phyloP scores from a whole-genome alignment of 768 basidiomycete species.

The Suillus placidus region DNA sequence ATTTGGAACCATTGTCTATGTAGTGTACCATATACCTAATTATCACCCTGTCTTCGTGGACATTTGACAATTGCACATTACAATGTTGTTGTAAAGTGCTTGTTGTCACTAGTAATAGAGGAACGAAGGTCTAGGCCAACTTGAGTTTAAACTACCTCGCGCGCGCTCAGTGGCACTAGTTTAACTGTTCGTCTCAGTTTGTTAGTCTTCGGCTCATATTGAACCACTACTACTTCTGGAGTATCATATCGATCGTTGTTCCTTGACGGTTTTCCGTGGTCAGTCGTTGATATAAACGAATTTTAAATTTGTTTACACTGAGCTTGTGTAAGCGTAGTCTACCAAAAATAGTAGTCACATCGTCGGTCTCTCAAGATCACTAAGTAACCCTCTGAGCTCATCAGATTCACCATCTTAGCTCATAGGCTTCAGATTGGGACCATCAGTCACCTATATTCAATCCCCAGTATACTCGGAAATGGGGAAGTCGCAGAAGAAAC shows the following conservation, averaged over 20 bases:
- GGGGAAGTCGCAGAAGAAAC: constrained; percentile 95
- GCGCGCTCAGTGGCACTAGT: neutral
- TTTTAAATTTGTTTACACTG: too few species aligned
- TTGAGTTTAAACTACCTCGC: neutral
- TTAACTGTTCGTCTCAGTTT: neutral
- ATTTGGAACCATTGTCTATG: constrained; percentile 24
- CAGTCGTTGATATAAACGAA: too few species aligned
- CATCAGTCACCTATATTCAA: neutral
- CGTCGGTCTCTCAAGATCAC: neutral
- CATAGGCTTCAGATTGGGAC: constrained; percentile 2
- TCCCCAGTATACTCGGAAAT: constrained; percentile 42
- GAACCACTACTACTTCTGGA: too few species aligned
- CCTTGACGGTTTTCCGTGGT: too few species aligned
- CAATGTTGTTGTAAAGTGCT: neutral
- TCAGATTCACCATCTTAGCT: neutral
- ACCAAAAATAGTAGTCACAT: constrained; percentile 7
- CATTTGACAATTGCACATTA: neutral
- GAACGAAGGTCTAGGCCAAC: too few species aligned
- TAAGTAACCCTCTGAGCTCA: neutral
- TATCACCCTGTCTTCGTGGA: constrained; percentile 11
- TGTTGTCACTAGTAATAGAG: neutral
- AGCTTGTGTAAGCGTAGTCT: neutral
- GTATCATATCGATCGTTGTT: too few species aligned
- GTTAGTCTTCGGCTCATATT: neutral
- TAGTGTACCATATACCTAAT: constrained; percentile 30